A percentile compares a stretch with the other conserved stretches of the same genome.
These are phyloP conservation scores for Asterochloris sp. DNA, from an alignment of 139 green algal genomes.

Conservation along the genomic window DNA sequence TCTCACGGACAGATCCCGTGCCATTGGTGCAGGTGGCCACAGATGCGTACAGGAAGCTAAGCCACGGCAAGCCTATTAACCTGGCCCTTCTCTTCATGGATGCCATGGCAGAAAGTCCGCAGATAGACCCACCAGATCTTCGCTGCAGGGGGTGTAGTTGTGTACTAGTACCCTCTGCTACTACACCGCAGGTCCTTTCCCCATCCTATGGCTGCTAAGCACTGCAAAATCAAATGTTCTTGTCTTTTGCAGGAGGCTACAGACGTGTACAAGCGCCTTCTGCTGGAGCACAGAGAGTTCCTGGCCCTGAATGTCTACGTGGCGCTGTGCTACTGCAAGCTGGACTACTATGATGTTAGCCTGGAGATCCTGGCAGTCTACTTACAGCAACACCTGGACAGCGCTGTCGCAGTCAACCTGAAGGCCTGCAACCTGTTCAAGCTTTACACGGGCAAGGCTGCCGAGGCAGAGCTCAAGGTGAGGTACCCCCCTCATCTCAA, in stretches of 20 bases:
- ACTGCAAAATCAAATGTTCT: too few relatives aligned
- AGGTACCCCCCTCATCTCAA: neutral
- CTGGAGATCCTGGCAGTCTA: constrained; percentile 67
- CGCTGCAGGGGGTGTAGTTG: too few relatives aligned
- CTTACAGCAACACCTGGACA: constrained; percentile 53
- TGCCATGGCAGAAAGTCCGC: too few relatives aligned
- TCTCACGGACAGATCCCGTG: too few relatives aligned
- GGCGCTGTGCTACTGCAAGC: constrained; percentile 80
- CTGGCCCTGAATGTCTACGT: constrained; percentile 81
- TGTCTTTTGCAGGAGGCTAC: constrained; percentile 45
- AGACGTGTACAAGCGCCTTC: constrained; percentile 81
- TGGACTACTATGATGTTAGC: constrained; percentile 86
- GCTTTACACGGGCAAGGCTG: constrained; percentile 64
- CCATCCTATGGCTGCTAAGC: too few relatives aligned
- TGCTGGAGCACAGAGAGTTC: constrained; percentile 66
- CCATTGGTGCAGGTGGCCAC: too few relatives aligned
- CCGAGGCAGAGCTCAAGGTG: constrained; percentile 64
- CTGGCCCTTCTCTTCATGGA: too few relatives aligned
- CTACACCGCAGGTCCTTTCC: too few relatives aligned
- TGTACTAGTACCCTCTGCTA: too few relatives aligned
- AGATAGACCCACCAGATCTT: too few relatives aligned
- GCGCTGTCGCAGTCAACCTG: constrained; percentile 66
- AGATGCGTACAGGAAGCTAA: too few relatives aligned
- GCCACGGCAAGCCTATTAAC: too few relatives aligned
- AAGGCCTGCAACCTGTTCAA: constrained; percentile 66